Evolutionary conservation across 2,329 filamentous ascomycete species (phyloP).

Genomic region (Colletotrichum kahawae): DNA sequence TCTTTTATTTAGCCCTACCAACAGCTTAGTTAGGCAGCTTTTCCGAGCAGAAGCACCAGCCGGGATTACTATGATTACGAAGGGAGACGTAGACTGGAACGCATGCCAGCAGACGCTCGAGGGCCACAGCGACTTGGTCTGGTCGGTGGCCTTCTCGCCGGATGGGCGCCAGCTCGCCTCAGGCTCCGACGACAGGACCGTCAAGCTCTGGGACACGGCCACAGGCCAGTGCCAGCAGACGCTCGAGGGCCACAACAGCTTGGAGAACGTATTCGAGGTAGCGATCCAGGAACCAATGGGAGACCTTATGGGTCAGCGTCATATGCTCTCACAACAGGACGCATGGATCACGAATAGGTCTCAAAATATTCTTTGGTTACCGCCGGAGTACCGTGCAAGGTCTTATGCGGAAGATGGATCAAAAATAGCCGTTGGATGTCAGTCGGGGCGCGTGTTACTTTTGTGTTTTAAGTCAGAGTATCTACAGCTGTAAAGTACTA

Average conservation of each 20-base stretch:
- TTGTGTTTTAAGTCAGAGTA: neutral
- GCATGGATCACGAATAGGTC: neutral
- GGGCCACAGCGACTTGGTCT: too few species aligned
- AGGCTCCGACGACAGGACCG: too few species aligned
- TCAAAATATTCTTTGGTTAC: neutral
- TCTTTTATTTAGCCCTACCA: too few species aligned
- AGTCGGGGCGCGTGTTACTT: neutral
- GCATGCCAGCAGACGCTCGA: too few species aligned
- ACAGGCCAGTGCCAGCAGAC: too few species aligned
- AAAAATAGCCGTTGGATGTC: neutral
- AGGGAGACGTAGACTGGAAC: too few species aligned
- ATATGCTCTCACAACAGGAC: neutral
- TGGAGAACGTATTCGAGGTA: neutral
- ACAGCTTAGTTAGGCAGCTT: too few species aligned
- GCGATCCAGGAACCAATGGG: neutral
- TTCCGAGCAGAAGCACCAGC: too few species aligned
- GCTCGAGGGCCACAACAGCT: conserved; percentile 1
- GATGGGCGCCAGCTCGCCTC: too few species aligned
- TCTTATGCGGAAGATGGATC: neutral
- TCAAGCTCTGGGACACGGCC: too few species aligned
- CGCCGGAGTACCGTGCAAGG: neutral
- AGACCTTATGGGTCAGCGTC: neutral
- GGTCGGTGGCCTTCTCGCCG: too few species aligned
- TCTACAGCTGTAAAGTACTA: neutral
- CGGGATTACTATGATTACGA: too few species aligned